These are phyloP conservation scores for Tricholoma saponaceum DNA, from an alignment of 768 basidiomycete genomes.

Conservation along the genomic window DNA sequence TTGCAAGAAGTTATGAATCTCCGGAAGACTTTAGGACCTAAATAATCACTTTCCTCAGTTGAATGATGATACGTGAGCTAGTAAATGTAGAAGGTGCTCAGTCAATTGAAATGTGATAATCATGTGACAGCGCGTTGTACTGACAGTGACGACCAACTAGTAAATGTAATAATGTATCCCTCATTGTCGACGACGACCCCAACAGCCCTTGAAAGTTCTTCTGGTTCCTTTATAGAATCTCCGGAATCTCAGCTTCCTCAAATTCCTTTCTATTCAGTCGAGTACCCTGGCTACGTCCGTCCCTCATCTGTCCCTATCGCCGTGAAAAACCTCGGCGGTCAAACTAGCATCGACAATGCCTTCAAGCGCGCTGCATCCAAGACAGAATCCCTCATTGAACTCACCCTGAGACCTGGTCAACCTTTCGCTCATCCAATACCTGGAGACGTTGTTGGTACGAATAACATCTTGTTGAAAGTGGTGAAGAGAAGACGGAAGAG, in stretches of 20 bases:
- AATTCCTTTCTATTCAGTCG: slow-evolving; percentile 71
- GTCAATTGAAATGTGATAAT: background rate
- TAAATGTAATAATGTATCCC: slow-evolving; percentile 12
- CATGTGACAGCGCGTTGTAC: background rate
- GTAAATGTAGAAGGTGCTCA: background rate
- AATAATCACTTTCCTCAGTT: slow-evolving; percentile 4
- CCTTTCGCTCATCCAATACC: slow-evolving; percentile 81
- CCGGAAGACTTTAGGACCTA: slow-evolving; percentile 16
- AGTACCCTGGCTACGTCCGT: slow-evolving; percentile 86
- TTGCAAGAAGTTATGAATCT: slow-evolving; percentile 38
- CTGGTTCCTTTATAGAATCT: slow-evolving; percentile 13
- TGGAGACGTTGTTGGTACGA: slow-evolving; percentile 72
- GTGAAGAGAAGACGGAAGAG: slow-evolving; percentile 62
- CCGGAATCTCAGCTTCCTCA: slow-evolving; percentile 46
- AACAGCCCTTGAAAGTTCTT: background rate
- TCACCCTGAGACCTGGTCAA: slow-evolving; percentile 69
- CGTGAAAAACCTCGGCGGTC: slow-evolving; percentile 65
- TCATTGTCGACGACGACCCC: slow-evolving; percentile 3
- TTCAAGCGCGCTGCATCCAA: slow-evolving; percentile 70
- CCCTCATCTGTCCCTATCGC: slow-evolving; percentile 57
- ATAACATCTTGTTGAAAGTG: slow-evolving; percentile 85
- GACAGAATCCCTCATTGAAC: slow-evolving; percentile 66
- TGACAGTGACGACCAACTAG: background rate
- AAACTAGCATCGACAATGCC: slow-evolving; percentile 64
- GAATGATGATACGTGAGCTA: background rate